Percentiles rank a stretch among this genome's conserved stretches.
phyloP scores from a whole-genome alignment of 139 green algal species.

The Eudorina sp. region DNA sequence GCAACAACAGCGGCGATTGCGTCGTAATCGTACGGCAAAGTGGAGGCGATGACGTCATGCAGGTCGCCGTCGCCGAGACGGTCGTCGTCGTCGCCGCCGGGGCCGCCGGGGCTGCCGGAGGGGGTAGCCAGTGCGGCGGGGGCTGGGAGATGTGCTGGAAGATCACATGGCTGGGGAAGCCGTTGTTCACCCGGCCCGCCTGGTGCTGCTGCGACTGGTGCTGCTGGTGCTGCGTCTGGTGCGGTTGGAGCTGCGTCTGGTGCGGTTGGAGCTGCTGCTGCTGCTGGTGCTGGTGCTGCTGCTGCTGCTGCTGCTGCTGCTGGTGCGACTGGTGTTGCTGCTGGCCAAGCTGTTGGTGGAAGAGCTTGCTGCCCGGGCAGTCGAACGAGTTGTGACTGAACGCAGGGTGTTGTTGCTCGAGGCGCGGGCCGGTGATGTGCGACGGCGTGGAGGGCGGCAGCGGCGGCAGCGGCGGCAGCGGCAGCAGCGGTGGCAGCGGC shows the following conservation, averaged over 20 bases:
- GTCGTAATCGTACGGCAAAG: too few relatives aligned
- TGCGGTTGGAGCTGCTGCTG: too few relatives aligned
- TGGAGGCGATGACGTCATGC: too few relatives aligned
- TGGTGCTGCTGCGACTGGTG: neutral
- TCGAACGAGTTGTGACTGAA: too few relatives aligned
- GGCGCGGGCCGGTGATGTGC: too few relatives aligned
- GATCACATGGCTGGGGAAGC: neutral
- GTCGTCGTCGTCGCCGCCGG: neutral
- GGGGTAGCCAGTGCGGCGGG: neutral
- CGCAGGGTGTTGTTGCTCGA: too few relatives aligned
- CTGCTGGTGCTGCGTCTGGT: too few relatives aligned
- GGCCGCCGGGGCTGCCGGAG: neutral
- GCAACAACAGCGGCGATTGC: too few relatives aligned
- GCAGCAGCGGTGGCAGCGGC: neutral
- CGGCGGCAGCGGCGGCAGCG: neutral
- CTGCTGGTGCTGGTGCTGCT: neutral
- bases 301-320: neutral
- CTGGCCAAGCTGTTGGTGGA: too few relatives aligned
- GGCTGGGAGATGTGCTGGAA: conserved; percentile 5
- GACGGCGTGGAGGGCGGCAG: neutral
- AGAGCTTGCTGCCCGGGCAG: too few relatives aligned
- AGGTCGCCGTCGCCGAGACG: neutral
- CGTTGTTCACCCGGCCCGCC: neutral
- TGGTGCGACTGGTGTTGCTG: too few relatives aligned
- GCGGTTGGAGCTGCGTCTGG: too few relatives aligned